Evolutionary conservation across 2,329 filamentous ascomycete genomes (phyloP).

Genomic region (Trichoderma sp.): DNA sequence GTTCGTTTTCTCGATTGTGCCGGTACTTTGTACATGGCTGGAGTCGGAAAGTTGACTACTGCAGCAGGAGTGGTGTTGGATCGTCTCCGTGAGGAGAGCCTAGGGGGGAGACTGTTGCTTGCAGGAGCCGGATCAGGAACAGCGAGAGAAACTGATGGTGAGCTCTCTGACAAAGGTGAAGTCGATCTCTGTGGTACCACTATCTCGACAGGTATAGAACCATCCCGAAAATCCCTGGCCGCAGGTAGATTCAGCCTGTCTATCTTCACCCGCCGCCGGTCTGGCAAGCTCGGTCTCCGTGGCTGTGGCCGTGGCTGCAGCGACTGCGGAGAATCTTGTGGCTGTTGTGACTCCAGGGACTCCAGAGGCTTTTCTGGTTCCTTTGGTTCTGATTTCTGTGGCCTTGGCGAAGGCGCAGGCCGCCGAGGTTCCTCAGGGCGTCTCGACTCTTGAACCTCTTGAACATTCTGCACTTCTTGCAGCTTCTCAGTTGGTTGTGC

Average conservation of each 20-base stretch:
- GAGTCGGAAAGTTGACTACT: conserved; percentile 22
- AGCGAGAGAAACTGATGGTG: conserved; percentile 47
- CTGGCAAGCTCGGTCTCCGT: conserved; percentile 39
- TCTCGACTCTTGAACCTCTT: neutral
- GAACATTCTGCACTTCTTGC: neutral
- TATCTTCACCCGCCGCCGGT: conserved; percentile 57
- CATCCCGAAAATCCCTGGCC: conserved; percentile 28
- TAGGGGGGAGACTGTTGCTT: conserved; percentile 27
- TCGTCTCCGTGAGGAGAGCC: conserved; percentile 41
- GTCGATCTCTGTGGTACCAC: conserved; percentile 43
- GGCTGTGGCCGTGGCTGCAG: neutral
- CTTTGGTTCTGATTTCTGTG: neutral
- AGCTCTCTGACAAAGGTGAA: conserved; percentile 44
- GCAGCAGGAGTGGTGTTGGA: conserved; percentile 54
- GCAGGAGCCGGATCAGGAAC: conserved; percentile 32
- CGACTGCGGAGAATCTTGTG: neutral
- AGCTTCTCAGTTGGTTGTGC: neutral
- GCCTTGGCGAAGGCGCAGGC: neutral
- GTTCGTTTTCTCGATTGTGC: neutral
- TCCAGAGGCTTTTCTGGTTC: neutral
- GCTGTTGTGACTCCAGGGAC: neutral
- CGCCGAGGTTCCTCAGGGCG: neutral
- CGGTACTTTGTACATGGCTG: neutral
- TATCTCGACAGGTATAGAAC: conserved; percentile 31
- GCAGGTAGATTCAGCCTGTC: conserved; percentile 49